Base-by-base conservation (phyloP, 768 basidiomycete genomes). In the Lentinula boryana region DNA sequence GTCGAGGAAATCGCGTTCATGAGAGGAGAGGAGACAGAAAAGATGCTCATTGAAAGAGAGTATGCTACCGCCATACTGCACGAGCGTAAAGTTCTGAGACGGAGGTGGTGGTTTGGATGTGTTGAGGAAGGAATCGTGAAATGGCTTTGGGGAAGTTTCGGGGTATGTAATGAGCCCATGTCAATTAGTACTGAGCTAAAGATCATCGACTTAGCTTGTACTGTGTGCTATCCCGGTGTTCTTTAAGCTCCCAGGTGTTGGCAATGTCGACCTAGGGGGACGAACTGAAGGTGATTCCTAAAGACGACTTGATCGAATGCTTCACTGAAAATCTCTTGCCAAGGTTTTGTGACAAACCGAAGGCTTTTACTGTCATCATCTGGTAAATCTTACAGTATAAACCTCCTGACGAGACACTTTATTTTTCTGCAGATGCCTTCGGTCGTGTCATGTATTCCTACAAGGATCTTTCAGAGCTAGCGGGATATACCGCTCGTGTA, bases 361-460 rank as follows among this genome's bases (percentile, higher is more conserved):
- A 82, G 95, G 21, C 80, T 97, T 41, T 75, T 97, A 9, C 75
- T 97, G 15, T 95, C 93, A n/a, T 85, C 93, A 3, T 91, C 90
- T 62, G 89, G 89, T 85, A 62, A 46, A 4, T 27, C 62, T n/a
- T 36, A 32, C 56, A 27, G 60, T 43, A 61, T 57, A 6, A 40
- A 49, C 58, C 40, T 36, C 21, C 61, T 18, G 32, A 43, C 48
- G 23, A 56, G n/a, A 10, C 27, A 21, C 1, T 8, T 3, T 13
- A 21, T n/a, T 8, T 1, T 5, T 18, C 2, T 56, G 5, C 32
- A 85, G 96, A 98, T 75, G 96, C 96, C 1, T 91, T 98, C 66
- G 95, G 95, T 35, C 84, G 95, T 18, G 86, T 97, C 32, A 94
- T 98, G 93, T 96, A 95, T 71, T 94, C 93, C 3, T 98, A 97